Evolutionary conservation across 2,329 filamentous ascomycete genomes (phyloP).

Genomic region (Cercospora berteroae): DNA sequence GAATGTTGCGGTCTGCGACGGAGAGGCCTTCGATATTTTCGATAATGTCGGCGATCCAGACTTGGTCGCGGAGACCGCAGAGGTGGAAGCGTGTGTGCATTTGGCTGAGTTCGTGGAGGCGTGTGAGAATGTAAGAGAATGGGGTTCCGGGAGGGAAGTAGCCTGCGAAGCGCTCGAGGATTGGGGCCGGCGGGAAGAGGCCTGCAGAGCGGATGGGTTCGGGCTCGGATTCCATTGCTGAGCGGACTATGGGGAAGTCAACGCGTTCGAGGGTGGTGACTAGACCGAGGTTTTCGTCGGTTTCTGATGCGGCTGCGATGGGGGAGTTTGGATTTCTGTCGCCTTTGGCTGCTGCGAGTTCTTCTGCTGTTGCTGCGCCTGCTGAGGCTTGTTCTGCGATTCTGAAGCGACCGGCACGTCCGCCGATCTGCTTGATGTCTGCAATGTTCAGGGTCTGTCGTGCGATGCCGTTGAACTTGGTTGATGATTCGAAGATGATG

Average conservation of each 20-base stretch:
- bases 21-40: constrained; percentile 66
- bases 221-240: constrained; percentile 63
- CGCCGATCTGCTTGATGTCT: constrained; percentile 92
- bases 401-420: constrained; percentile 82
- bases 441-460: constrained; percentile 63
- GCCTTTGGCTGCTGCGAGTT: constrained; percentile 30
- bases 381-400: constrained; percentile 58
- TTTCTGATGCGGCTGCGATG: not conserved
- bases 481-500: constrained; percentile 76
- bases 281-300: constrained; percentile 51
- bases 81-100: constrained; percentile 68
- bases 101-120: constrained; percentile 67
- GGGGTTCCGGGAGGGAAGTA: constrained; percentile 81
- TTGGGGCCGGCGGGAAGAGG: constrained; percentile 67
- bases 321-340: constrained; percentile 15
- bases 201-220: constrained; percentile 68
- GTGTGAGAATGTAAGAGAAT: constrained; percentile 76
- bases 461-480: constrained; percentile 66
- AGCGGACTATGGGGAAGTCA: constrained; percentile 63
- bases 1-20: constrained; percentile 70
- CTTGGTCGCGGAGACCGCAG: constrained; percentile 60
- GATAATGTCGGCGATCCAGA: constrained; percentile 70
- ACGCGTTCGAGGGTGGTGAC: constrained; percentile 74
- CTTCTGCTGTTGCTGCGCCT: constrained; percentile 31
- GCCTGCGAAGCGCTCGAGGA: constrained; percentile 72